Percentiles rank a stretch among this genome's conserved stretches.
These are phyloP conservation scores for Bipolaris cookei DNA, from an alignment of 2,329 filamentous ascomycete species.

Conservation along the genomic window DNA sequence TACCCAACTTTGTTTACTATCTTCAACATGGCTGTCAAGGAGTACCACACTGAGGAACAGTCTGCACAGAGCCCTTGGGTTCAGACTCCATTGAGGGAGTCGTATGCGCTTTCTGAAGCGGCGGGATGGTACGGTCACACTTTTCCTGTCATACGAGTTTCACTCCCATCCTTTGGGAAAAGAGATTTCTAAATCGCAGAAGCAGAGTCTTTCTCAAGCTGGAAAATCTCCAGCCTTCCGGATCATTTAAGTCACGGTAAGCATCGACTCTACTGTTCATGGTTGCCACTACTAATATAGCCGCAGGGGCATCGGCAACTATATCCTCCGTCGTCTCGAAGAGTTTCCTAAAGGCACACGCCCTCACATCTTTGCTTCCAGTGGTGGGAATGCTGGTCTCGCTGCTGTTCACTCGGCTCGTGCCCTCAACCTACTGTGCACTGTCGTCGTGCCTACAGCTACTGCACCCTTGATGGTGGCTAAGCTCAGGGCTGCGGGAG, in stretches of 20 bases:
- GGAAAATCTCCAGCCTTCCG: constrained; percentile 82
- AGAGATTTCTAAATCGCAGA: constrained; percentile 50
- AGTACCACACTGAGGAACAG: constrained; percentile 27
- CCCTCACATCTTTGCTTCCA: constrained; percentile 77
- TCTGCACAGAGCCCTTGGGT: constrained; percentile 62
- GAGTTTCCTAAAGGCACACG: constrained; percentile 42
- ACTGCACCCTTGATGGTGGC: constrained; percentile 73
- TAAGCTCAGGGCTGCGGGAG: constrained; percentile 72
- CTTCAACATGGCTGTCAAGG: constrained; percentile 36
- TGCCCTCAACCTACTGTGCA: constrained; percentile 68
- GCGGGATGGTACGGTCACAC: constrained; percentile 70
- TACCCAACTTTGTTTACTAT: constrained; percentile 8
- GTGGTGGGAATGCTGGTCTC: constrained; percentile 83
- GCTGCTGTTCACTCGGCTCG: constrained; percentile 77
- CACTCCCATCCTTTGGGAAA: constrained; percentile 16
- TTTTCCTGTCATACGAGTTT: constrained; percentile 12
- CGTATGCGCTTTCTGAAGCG: constrained; percentile 68
- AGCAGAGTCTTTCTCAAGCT: constrained; percentile 84
- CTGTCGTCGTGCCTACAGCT: constrained; percentile 73
- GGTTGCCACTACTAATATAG: constrained; percentile 14
- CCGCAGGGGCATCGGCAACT: constrained; percentile 68
- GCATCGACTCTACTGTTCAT: constrained; percentile 9
- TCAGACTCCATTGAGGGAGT: constrained; percentile 73
- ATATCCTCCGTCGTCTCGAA: constrained; percentile 63
- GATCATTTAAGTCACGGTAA: constrained; percentile 78